Conservation (phyloP, 1,284 basidiomycete species). For the Neonothopanus nambi region DNA sequence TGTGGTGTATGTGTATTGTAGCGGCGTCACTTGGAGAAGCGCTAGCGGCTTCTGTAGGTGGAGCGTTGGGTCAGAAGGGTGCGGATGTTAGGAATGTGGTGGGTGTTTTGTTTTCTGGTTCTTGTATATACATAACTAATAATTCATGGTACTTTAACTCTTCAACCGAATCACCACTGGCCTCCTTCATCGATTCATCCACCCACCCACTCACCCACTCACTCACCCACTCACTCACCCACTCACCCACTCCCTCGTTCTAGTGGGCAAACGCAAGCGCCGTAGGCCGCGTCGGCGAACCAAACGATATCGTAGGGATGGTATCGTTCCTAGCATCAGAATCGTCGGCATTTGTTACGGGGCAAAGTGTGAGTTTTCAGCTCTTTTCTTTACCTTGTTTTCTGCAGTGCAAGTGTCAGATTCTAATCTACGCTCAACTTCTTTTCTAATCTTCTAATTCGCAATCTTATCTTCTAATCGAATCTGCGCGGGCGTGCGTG, state of each 20-base stretch:
- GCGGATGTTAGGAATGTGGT: neutral
- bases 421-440: too few species aligned
- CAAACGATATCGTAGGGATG: slow-evolving; percentile 3
- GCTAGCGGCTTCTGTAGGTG: too few species aligned
- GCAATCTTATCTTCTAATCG: too few species aligned
- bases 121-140: too few species aligned
- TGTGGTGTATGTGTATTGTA: too few species aligned
- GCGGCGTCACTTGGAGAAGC: too few species aligned
- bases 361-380: neutral
- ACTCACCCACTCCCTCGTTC: too few species aligned
- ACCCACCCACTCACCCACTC: too few species aligned
- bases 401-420: neutral
- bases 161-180: neutral
- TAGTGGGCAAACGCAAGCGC: neutral
- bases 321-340: slow-evolving; percentile 14
- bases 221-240: too few species aligned
- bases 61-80: neutral
- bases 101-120: neutral
- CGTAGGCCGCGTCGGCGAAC: neutral
- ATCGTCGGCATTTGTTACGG: slow-evolving; percentile 5
- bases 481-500: slow-evolving; percentile 2
- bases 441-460: too few species aligned
- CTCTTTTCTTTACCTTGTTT: slow-evolving; percentile 2
- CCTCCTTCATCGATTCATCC: neutral
- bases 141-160: too few species aligned